Evolutionary conservation across 345 rosid species (phyloP), one percentile per base, ranked within the genome.

Genomic region (Firmiana major): DNA sequence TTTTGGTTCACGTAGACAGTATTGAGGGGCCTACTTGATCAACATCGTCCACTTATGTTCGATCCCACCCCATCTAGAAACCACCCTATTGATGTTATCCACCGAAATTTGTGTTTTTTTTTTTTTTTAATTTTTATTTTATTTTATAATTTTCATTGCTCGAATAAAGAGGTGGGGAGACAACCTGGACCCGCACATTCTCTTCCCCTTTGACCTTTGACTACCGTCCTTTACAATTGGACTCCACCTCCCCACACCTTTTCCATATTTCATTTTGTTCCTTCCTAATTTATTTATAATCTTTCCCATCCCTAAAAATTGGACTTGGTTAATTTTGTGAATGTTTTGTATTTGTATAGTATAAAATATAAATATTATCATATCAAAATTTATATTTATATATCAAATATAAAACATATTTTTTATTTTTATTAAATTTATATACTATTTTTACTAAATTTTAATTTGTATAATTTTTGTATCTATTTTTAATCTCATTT

Each of bases 121-220:
- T 31, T 31, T 31, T 31, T 21, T 12, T 43, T 31, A 31, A 31
- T 31, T 31, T 31, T 31, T 31, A 31, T 22, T 68, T 68, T n/a
- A n/a, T 8, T 15, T 51, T 42, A 1, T 34, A 46, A 24, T 53
- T 55, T 9, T 38, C 46, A 60, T 54, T 48, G 49, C 73, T 34
- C 49, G 71, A 77, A 63, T 79, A 79, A 84, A 79, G 82, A 72
- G 78, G 83, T 36, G 80, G 87, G 82, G 63, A 22, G 87, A 87
- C 91, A 86, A 63, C 86, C 87, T 84, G 89, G 89, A 82, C 88
- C 90, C 91, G 66, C 93, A 75, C 87, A 85, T 83, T 79, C 75
- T 81, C 74, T 75, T 71, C 63, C 28, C 91, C 89, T 67, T 89
- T 88, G 93, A 90, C 93, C 66, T 1, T 31, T 0, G 34, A 31